Evolutionary conservation across 2,329 filamentous ascomycete genomes (phyloP).

Genomic region (Diaporthe batatas): DNA sequence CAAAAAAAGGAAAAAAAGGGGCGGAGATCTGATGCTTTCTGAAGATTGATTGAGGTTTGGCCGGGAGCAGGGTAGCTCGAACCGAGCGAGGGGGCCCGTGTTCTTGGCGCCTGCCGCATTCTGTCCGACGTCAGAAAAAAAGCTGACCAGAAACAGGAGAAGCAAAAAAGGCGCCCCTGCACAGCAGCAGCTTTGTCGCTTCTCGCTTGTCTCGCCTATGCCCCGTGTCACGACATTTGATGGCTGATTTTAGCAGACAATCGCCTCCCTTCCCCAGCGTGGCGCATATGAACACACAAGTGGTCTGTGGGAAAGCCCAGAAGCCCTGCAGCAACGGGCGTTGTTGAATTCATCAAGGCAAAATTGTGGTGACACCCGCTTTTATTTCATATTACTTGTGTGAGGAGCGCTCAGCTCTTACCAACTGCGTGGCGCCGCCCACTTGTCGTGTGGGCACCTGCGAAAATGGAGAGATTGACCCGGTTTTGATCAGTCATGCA

Average conservation of each 20-base stretch:
- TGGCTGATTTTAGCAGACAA: background rate
- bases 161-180: background rate
- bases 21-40: background rate
- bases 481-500: slow-evolving; percentile 12
- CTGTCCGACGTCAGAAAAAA: slow-evolving; percentile 25
- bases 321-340: slow-evolving; percentile 2
- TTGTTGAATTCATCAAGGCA: background rate
- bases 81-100: slow-evolving; percentile 1
- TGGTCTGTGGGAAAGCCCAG: slow-evolving; percentile 14
- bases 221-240: slow-evolving; percentile 28
- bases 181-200: background rate
- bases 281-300: slow-evolving; percentile 13
- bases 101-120: slow-evolving; percentile 16
- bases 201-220: slow-evolving; percentile 9
- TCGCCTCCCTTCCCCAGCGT: background rate
- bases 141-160: slow-evolving; percentile 28
- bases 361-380: slow-evolving; percentile 30
- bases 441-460: too few species aligned
- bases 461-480: background rate
- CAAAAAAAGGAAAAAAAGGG: background rate
- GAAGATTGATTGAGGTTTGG: background rate
- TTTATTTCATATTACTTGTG: background rate
- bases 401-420: background rate
- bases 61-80: slow-evolving; percentile 28
- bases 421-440: background rate